These are phyloP conservation scores for Sugiyamaella japonica DNA, from an alignment of 1,139 yeast genomes.

Conservation along the genomic window DNA sequence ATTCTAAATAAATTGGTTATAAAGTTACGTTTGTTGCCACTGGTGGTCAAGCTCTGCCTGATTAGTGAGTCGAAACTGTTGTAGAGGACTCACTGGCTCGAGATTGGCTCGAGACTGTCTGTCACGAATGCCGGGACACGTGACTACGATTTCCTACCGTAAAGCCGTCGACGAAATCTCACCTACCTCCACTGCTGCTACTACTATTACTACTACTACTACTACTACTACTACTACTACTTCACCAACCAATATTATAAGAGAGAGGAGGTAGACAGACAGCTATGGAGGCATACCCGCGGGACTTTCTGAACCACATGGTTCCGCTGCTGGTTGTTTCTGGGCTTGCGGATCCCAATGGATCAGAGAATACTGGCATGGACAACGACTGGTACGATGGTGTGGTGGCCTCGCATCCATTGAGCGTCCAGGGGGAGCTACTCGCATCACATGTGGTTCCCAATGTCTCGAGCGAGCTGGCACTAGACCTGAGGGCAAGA, in stretches of 20 bases:
- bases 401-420: conserved; percentile 25
- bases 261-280: too few species aligned
- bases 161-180: too few species aligned
- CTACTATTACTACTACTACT: neutral
- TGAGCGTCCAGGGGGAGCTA: conserved; percentile 26
- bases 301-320: conserved; percentile 30
- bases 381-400: conserved; percentile 4
- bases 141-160: too few species aligned
- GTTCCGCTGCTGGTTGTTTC: conserved; percentile 34
- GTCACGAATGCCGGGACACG: too few species aligned
- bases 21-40: too few species aligned
- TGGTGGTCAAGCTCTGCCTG: neutral
- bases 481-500: conserved; percentile 24
- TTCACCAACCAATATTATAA: neutral
- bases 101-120: too few species aligned
- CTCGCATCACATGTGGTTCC: conserved; percentile 23
- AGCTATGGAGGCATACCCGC: conserved; percentile 28
- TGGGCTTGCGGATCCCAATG: conserved; percentile 31
- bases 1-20: too few species aligned
- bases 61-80: too few species aligned
- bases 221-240: neutral
- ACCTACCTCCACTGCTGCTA: neutral
- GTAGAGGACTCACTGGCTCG: too few species aligned
- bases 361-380: conserved; percentile 2
- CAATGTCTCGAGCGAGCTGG: conserved; percentile 21